phyloP scores from a whole-genome alignment of 345 rosid genomes.

The Anastatica hierochuntica region DNA sequence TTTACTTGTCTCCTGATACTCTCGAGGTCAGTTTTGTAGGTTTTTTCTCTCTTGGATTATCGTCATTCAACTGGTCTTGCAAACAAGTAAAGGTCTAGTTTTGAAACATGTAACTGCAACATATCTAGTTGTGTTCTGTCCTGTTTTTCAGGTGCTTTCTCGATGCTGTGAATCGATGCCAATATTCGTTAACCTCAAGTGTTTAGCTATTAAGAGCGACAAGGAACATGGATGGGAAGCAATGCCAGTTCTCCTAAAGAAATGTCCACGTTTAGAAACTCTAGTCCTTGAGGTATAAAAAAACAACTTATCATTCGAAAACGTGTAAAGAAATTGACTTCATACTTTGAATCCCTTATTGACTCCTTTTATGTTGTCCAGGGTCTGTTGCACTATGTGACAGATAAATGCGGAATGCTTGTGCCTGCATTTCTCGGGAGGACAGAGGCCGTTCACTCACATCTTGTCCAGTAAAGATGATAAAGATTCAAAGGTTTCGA shows the following conservation, averaged over 20 bases:
- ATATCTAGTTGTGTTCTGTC: neutral
- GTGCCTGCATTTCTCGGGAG: neutral
- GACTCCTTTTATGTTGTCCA: neutral
- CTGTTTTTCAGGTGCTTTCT: constrained; percentile 5
- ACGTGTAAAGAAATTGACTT: neutral
- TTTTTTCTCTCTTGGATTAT: too few species aligned
- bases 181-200: constrained; percentile 10
- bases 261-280: neutral
- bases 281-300: neutral
- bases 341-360: neutral
- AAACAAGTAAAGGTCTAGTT: too few species aligned
- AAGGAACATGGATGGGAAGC: constrained; percentile 3
- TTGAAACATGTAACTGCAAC: too few species aligned
- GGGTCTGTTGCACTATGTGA: constrained; percentile 3
- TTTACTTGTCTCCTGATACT: neutral
- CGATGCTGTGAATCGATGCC: neutral
- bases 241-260: constrained; percentile 1
- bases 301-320: neutral
- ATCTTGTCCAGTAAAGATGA: neutral
- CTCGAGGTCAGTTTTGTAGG: neutral
- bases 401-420: neutral
- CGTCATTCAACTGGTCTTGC: too few species aligned
- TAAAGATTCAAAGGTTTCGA: neutral
- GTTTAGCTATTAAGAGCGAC: neutral
- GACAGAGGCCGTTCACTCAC: neutral